These are phyloP conservation scores for Haplosporangium gracile DNA, from an alignment of 192 early-diverging fungal species.

Conservation along the genomic window DNA sequence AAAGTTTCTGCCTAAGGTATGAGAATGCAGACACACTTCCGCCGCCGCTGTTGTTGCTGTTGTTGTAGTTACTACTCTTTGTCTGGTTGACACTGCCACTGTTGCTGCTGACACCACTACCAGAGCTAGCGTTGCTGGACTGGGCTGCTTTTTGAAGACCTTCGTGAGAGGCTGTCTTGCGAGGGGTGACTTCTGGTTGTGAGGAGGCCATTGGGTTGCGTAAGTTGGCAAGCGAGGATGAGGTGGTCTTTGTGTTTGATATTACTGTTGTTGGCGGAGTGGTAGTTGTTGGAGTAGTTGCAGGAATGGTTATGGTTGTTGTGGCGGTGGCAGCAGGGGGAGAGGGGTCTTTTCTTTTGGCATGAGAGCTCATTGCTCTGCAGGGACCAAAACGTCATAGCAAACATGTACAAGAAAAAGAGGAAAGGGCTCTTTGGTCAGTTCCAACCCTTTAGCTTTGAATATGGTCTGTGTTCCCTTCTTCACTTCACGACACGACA, in stretches of 20 bases:
- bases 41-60: neutral
- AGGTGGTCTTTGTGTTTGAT: slow-evolving; percentile 14
- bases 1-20: slow-evolving; percentile 33
- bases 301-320: too few species aligned
- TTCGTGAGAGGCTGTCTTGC: slow-evolving; percentile 33
- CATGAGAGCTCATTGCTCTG: slow-evolving; percentile 6
- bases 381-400: neutral
- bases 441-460: neutral
- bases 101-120: slow-evolving; percentile 7
- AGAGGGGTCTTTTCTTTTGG: neutral
- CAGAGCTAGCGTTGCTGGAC: slow-evolving; percentile 15
- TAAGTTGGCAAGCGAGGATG: slow-evolving; percentile 22
- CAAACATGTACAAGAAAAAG: neutral
- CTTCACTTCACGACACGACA: neutral
- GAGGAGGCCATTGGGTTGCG: slow-evolving; percentile 13
- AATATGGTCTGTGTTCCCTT: neutral
- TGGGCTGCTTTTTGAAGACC: slow-evolving; percentile 27
- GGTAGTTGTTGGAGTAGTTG: too few species aligned
- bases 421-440: slow-evolving; percentile 1
- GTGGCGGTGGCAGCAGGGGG: neutral
- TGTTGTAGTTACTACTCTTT: neutral
- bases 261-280: neutral
- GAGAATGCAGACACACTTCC: slow-evolving; percentile 34
- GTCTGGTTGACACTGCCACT: neutral
- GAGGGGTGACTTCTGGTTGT: slow-evolving; percentile 26